Evolutionary conservation across 768 basidiomycete species (phyloP).

Genomic region (Erythrobasidium yunnanense): DNA sequence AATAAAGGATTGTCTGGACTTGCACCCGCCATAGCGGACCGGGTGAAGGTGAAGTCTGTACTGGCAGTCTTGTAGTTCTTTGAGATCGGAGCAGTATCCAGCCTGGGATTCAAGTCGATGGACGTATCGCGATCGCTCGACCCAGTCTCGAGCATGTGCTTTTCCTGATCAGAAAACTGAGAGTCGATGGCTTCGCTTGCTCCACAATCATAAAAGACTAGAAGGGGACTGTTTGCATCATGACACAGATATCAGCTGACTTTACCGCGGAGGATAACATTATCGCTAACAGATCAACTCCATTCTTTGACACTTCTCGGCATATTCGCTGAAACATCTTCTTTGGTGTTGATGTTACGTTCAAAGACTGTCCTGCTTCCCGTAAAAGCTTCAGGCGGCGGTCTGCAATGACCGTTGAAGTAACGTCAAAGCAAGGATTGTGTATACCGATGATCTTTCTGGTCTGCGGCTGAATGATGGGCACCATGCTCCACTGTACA

Average conservation of each 20-base stretch:
- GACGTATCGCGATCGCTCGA: background rate
- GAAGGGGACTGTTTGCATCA: no score
- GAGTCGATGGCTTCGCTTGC: background rate
- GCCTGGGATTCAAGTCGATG: no score
- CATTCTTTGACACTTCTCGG: background rate
- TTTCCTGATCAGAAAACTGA: background rate
- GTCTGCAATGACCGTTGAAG: constrained; percentile 3
- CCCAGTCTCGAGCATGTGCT: background rate
- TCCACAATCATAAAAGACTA: constrained; percentile 12
- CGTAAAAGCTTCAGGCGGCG: background rate
- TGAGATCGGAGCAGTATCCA: no score
- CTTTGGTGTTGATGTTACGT: background rate
- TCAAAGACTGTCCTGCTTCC: constrained; percentile 9
- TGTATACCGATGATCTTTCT: background rate
- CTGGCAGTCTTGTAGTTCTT: no score
- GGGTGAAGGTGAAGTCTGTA: background rate
- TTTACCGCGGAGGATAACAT: no score
- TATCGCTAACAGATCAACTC: background rate
- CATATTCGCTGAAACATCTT: background rate
- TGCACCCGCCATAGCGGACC: background rate
- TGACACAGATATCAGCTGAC: no score
- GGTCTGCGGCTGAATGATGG: background rate
- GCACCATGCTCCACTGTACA: constrained; percentile 10
- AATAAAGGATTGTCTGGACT: background rate
- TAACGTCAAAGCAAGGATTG: constrained; percentile 10